phyloP scores from a whole-genome alignment of 208 protist species.

The Wallacemonas collosoma region DNA sequence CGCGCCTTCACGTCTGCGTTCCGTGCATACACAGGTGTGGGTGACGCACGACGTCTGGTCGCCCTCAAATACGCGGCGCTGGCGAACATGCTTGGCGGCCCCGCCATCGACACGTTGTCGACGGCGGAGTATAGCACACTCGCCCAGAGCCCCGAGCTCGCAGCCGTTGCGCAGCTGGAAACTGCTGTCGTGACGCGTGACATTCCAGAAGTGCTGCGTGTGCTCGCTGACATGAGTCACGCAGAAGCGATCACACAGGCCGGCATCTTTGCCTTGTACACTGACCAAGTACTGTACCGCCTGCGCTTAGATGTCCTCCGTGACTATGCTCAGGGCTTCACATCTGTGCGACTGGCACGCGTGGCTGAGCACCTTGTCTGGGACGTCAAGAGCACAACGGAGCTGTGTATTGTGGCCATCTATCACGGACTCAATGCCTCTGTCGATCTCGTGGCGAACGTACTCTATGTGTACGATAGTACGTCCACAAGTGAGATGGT shows the following conservation, averaged over 20 bases:
- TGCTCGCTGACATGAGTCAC: constrained; percentile 66
- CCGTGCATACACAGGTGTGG: constrained; percentile 94
- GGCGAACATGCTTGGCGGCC: constrained; percentile 82
- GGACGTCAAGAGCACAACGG: constrained; percentile 73
- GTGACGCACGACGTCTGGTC: constrained; percentile 66
- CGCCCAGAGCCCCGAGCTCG: constrained; percentile 89
- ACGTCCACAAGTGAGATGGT: constrained; percentile 17
- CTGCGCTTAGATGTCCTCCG: constrained; percentile 93
- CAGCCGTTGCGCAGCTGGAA: constrained; percentile 91
- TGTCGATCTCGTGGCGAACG: constrained; percentile 35
- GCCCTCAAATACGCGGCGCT: constrained; percentile 95
- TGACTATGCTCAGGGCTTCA: constrained; percentile 90
- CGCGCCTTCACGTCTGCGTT: constrained; percentile 93
- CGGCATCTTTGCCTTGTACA: constrained; percentile 86
- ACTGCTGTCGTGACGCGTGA: constrained; percentile 36
- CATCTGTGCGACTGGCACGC: constrained; percentile 41
- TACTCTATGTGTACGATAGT: constrained; percentile 36
- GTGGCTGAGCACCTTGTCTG: constrained; percentile 82
- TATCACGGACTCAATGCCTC: constrained; percentile 85
- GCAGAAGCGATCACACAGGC: constrained; percentile 80
- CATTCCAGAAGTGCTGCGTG: constrained; percentile 83
- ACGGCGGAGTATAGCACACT: constrained; percentile 91
- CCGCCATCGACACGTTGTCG: constrained; percentile 93
- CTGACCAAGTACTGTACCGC: constrained; percentile 90
- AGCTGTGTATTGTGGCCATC: constrained; percentile 91